Evolutionary conservation across 176 grass and related monocot species (phyloP).

Genomic region (Luzula sylvatica): DNA sequence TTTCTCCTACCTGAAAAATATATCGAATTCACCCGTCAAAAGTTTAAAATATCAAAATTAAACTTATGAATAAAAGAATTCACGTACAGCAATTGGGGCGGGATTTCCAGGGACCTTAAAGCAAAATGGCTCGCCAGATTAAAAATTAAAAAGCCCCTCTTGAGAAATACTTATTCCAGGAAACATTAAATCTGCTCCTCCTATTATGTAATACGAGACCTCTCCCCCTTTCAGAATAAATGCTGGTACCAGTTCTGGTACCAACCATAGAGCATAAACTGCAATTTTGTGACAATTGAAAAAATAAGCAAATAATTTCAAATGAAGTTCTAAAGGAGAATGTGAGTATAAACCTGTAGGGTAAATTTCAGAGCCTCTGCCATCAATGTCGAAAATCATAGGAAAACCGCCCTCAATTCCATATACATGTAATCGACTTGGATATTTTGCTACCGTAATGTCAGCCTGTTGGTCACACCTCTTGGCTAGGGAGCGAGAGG

Average conservation of each 20-base stretch:
- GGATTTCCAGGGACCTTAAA: slow-evolving; percentile 85
- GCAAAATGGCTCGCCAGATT: slow-evolving; percentile 73
- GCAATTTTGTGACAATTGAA: slow-evolving; percentile 18
- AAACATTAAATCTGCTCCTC: slow-evolving; percentile 97
- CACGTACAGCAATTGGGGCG: slow-evolving; percentile 86
- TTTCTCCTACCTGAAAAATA: slow-evolving; percentile 53
- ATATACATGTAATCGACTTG: slow-evolving; percentile 75
- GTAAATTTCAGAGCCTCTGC: slow-evolving; percentile 68
- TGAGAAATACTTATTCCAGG: slow-evolving; percentile 67
- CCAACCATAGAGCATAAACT: slow-evolving; percentile 94
- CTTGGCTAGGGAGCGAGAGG: too few relatives aligned
- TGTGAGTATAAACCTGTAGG: slow-evolving; percentile 53
- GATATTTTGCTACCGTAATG: slow-evolving; percentile 73
- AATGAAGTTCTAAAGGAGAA: slow-evolving; percentile 10
- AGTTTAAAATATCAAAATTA: slow-evolving; percentile 19
- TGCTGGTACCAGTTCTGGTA: slow-evolving; percentile 64
- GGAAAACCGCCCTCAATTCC: slow-evolving; percentile 65
- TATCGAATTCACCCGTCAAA: slow-evolving; percentile 11
- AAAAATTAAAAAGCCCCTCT: slow-evolving; percentile 77
- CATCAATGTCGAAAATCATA: slow-evolving; percentile 83
- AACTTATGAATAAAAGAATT: not conserved
- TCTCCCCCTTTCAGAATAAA: slow-evolving; percentile 90
- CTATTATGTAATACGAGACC: slow-evolving; percentile 65
- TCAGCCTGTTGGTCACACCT: too few relatives aligned
- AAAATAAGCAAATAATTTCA: slow-evolving; percentile 1